Conservation (phyloP, 1,284 basidiomycete genomes). For the Ganoderma sinense region DNA sequence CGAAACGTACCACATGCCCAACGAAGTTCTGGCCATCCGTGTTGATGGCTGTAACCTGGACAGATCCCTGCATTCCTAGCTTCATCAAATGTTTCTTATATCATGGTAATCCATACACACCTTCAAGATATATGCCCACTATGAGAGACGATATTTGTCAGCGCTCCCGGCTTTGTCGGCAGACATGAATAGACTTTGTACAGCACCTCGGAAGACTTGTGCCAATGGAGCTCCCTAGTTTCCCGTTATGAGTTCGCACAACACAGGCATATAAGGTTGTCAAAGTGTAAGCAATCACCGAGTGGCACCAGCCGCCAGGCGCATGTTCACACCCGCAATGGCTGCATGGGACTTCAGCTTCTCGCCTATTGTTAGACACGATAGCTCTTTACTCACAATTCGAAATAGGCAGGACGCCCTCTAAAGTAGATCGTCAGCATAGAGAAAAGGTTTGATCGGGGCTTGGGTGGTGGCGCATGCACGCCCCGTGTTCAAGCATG, state of each 20-base stretch:
- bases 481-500: background rate
- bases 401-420: conserved; percentile 66
- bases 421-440: conserved; percentile 38
- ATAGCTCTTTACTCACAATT: conserved; percentile 48
- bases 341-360: conserved; percentile 38
- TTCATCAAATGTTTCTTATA: background rate
- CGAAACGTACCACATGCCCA: conserved; percentile 49
- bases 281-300: conserved; percentile 48
- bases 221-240: conserved; percentile 76
- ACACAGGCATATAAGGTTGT: background rate
- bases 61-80: conserved; percentile 54
- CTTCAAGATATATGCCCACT: conserved; percentile 75
- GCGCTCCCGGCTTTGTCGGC: conserved; percentile 3
- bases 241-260: background rate
- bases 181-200: background rate
- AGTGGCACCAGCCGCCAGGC: conserved; percentile 68
- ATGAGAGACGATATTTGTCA: conserved; percentile 6
- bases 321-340: conserved; percentile 77
- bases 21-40: conserved; percentile 68
- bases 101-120: conserved; percentile 38
- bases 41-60: conserved; percentile 70
- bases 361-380: background rate
- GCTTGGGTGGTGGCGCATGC: background rate
- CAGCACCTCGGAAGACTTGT: conserved; percentile 66
- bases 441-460: background rate